Conservation (phyloP, 1,139 yeast species). For the Pichia sp. region DNA sequence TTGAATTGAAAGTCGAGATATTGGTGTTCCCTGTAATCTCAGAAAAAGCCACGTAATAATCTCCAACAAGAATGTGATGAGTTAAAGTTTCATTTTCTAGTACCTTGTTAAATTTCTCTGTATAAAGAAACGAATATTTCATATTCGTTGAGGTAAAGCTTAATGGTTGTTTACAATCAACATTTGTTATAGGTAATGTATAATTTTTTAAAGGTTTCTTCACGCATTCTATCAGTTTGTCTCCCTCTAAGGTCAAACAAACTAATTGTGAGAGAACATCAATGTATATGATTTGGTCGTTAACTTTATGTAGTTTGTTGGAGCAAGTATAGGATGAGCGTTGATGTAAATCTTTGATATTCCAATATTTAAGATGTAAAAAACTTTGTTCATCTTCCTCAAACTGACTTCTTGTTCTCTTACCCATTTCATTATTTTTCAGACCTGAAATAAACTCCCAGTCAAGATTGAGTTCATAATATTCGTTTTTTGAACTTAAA, state of each 20-base stretch:
- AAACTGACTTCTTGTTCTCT: slow-evolving; percentile 2
- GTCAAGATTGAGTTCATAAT: background rate
- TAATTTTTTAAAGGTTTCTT: background rate
- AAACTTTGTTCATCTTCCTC: background rate
- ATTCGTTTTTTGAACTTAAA: background rate
- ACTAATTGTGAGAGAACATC: background rate
- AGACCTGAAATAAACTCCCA: background rate
- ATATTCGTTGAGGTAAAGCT: slow-evolving; percentile 4
- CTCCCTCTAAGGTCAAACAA: background rate
- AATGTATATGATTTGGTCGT: too few relatives aligned
- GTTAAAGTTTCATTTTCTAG: background rate
- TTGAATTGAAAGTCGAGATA: background rate
- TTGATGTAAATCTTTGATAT: background rate
- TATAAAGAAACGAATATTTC: background rate
- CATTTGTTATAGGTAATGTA: slow-evolving; percentile 3
- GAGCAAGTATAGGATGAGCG: background rate
- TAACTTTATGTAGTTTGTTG: too few relatives aligned
- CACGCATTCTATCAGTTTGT: background rate
- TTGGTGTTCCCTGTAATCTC: background rate
- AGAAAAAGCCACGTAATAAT: slow-evolving; percentile 1
- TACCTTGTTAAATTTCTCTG: background rate
- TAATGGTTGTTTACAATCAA: background rate
- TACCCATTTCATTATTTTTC: background rate
- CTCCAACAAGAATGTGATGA: background rate
- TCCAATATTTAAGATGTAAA: background rate